Evolutionary conservation across 495 filamentous ascomycete genomes (phyloP).

Genomic region (Trichoderma reesei): DNA sequence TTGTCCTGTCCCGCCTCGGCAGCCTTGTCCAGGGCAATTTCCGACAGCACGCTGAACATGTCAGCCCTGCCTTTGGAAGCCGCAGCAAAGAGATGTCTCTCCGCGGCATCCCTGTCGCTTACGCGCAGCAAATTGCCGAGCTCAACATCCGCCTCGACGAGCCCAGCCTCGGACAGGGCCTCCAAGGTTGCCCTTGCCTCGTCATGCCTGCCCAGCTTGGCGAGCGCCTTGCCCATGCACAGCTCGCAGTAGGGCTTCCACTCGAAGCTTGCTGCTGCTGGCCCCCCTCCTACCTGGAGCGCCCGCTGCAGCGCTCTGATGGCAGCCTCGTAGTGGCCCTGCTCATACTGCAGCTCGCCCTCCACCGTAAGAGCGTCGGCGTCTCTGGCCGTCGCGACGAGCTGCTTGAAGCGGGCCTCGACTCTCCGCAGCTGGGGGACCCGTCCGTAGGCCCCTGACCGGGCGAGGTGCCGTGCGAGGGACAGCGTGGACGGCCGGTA

Average conservation of each 20-base stretch:
- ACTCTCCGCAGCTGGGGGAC: not conserved
- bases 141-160: not conserved
- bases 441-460: not conserved
- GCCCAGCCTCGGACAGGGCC: not conserved
- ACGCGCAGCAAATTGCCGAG: constrained; percentile 2
- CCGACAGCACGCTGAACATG: constrained; percentile 3
- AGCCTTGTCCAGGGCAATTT: constrained; percentile 4
- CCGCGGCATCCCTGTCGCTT: constrained; percentile 6
- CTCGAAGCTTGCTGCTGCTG: not conserved
- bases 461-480: not conserved
- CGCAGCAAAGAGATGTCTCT: not conserved
- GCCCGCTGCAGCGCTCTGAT: not conserved
- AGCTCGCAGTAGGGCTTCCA: constrained; percentile 10
- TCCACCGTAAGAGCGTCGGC: constrained; percentile 10
- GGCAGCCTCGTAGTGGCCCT: not conserved
- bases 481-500: not conserved
- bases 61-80: not conserved
- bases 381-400: constrained; percentile 4
- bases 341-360: not conserved
- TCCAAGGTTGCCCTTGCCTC: not conserved
- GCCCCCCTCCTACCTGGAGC: not conserved
- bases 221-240: constrained; percentile 3
- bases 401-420: not conserved
- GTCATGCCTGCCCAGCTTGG: not conserved
- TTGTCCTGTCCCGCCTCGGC: not conserved